These are phyloP conservation scores for Skeletonema grethae DNA, from an alignment of 108 stramenopile genomes.

Conservation along the genomic window DNA sequence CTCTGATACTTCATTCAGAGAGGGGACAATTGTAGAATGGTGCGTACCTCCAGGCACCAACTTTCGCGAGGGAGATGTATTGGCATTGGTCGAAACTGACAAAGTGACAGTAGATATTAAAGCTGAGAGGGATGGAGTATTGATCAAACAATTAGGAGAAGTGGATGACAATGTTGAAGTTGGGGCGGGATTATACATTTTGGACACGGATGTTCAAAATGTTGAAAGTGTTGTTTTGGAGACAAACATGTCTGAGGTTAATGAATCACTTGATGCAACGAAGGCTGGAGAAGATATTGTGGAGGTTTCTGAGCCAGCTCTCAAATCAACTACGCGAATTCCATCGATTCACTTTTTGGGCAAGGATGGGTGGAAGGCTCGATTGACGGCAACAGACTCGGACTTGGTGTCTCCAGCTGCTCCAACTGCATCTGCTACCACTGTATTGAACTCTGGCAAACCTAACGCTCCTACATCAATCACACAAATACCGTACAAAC, in stretches of 20 bases:
- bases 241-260: conserved; percentile 26
- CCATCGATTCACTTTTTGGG: conserved; percentile 94
- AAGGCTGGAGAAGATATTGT: conserved; percentile 12
- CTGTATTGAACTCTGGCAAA: conserved; percentile 14
- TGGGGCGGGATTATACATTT: conserved; percentile 72
- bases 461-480: conserved; percentile 26
- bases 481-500: conserved; percentile 39
- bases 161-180: conserved; percentile 87
- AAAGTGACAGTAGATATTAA: conserved; percentile 95
- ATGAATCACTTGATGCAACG: conserved; percentile 19
- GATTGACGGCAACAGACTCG: conserved; percentile 15
- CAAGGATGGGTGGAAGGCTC: conserved; percentile 78
- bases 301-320: conserved; percentile 15
- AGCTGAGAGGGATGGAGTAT: conserved; percentile 76
- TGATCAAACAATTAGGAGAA: conserved; percentile 73
- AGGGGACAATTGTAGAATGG: conserved; percentile 94
- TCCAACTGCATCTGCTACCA: conserved; percentile 14
- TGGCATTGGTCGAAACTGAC: conserved; percentile 90
- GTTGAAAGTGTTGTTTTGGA: conserved; percentile 28
- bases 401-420: conserved; percentile 7
- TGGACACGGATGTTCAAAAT: conserved; percentile 74
- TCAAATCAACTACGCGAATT: conserved; percentile 35
- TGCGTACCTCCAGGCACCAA: conserved; percentile 66
- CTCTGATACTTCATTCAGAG: conserved; percentile 31
- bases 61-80: conserved; percentile 83